Evolutionary conservation across 1,284 basidiomycete genomes (phyloP).

Genomic region (Uromyces viciae-fabae): DNA sequence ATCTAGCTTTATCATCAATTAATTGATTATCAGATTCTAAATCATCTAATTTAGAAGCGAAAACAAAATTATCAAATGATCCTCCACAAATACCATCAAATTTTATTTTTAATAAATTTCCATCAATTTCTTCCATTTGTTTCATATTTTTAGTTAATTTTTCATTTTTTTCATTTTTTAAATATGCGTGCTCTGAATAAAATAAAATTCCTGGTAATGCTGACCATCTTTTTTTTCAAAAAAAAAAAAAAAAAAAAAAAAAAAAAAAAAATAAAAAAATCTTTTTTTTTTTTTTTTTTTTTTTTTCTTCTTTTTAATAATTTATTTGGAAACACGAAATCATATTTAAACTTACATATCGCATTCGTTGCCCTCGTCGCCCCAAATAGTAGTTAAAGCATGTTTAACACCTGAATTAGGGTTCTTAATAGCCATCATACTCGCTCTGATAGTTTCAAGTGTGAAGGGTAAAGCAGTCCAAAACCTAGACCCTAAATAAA

Average conservation of each 20-base stretch:
- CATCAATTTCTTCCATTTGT: conserved; percentile 52
- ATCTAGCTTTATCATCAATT: conserved; percentile 49
- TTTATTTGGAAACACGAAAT: conserved; percentile 49
- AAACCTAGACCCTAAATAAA: conserved; percentile 49
- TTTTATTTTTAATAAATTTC: conserved; percentile 49
- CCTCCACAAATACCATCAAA: conserved; percentile 54
- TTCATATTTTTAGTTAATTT: conserved; percentile 46
- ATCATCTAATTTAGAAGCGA: conserved; percentile 54
- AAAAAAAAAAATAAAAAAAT: background rate
- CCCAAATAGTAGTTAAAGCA: conserved; percentile 56
- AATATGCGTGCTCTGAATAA: conserved; percentile 55
- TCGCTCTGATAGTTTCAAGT: conserved; percentile 54
- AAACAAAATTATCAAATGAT: conserved; percentile 55
- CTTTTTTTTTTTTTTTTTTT: too few species aligned
- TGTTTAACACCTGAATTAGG: conserved; percentile 51
- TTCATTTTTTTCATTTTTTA: conserved; percentile 51
- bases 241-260: conserved; percentile 48
- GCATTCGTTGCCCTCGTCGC: conserved; percentile 56
- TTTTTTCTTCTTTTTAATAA: too few species aligned
- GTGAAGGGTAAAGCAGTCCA: conserved; percentile 57
- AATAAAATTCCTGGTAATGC: conserved; percentile 52
- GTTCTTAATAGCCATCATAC: conserved; percentile 53
- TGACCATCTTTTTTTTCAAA: conserved; percentile 43
- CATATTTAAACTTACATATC: conserved; percentile 48
- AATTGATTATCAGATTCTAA: conserved; percentile 51